Conservation (phyloP, 495 filamentous ascomycete genomes). For the Neurospora sp. region DNA sequence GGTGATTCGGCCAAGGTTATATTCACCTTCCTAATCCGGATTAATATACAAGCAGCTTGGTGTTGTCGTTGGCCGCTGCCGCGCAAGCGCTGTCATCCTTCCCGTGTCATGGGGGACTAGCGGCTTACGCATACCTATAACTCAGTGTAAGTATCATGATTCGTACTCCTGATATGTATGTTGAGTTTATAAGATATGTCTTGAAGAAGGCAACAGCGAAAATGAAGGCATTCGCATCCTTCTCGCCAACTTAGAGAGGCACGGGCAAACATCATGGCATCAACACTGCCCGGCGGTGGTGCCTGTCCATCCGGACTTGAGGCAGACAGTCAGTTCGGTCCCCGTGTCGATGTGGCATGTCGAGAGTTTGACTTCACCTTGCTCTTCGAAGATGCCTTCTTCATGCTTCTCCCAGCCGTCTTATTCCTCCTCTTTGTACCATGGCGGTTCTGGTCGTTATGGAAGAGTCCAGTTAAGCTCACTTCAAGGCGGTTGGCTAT, state of each 20-base stretch:
- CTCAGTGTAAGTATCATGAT: neutral
- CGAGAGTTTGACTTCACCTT: constrained; percentile 29
- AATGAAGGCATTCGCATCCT: neutral
- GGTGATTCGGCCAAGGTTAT: neutral
- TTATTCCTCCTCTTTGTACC: constrained; percentile 19
- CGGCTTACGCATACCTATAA: neutral
- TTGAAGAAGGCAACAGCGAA: neutral
- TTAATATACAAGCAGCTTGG: neutral
- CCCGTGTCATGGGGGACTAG: neutral
- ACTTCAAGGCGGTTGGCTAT: constrained; percentile 17
- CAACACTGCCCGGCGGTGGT: neutral
- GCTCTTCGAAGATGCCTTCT: constrained; percentile 26
- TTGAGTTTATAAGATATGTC: neutral
- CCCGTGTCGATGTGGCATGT: constrained; percentile 16
- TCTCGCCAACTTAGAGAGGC: neutral
- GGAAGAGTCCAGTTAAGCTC: constrained; percentile 17
- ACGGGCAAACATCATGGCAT: neutral
- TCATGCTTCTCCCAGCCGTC: constrained; percentile 17
- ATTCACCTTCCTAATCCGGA: neutral
- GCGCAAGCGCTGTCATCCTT: neutral
- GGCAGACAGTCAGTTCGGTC: constrained; percentile 16
- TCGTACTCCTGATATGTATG: neutral
- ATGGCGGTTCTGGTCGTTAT: constrained; percentile 14
- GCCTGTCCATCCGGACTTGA: neutral
- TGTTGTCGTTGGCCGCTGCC: neutral